Conservation (phyloP, 2,329 filamentous ascomycete species). For the Trichoderma sp. region DNA sequence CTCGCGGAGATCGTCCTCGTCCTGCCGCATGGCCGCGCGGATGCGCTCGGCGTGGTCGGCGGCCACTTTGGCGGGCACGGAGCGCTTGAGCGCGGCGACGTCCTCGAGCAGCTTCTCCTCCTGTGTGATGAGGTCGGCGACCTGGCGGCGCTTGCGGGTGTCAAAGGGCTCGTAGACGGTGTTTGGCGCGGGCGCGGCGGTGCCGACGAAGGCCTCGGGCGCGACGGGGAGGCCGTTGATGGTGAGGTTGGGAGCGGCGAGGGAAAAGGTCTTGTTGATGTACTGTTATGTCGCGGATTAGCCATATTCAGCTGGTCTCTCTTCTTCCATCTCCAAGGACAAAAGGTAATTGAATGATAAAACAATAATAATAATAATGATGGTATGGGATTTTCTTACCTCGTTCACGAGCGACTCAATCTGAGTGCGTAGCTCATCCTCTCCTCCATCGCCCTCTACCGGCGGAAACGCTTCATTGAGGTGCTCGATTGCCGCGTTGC, state of each 20-base stretch:
- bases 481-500: slow-evolving; percentile 66
- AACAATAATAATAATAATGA: too few relatives aligned
- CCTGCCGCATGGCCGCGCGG: slow-evolving; percentile 44
- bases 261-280: slow-evolving; percentile 60
- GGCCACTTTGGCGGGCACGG: slow-evolving; percentile 51
- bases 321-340: neutral
- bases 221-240: slow-evolving; percentile 62
- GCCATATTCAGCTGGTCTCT: neutral
- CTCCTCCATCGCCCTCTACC: slow-evolving; percentile 50
- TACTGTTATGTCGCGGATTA: slow-evolving; percentile 48
- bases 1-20: slow-evolving; percentile 48
- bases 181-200: slow-evolving; percentile 30
- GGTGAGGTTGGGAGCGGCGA: slow-evolving; percentile 60
- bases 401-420: slow-evolving; percentile 63
- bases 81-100: slow-evolving; percentile 61
- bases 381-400: slow-evolving; percentile 42
- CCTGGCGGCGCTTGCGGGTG: slow-evolving; percentile 57
- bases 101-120: slow-evolving; percentile 66
- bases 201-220: slow-evolving; percentile 42
- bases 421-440: slow-evolving; percentile 59
- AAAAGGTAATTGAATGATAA: too few relatives aligned
- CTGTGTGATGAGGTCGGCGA: slow-evolving; percentile 61
- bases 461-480: slow-evolving; percentile 69
- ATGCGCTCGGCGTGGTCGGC: slow-evolving; percentile 45
- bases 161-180: slow-evolving; percentile 61